phyloP scores from a whole-genome alignment of 2,329 filamentous ascomycete species.

The Aspergillus flavus region DNA sequence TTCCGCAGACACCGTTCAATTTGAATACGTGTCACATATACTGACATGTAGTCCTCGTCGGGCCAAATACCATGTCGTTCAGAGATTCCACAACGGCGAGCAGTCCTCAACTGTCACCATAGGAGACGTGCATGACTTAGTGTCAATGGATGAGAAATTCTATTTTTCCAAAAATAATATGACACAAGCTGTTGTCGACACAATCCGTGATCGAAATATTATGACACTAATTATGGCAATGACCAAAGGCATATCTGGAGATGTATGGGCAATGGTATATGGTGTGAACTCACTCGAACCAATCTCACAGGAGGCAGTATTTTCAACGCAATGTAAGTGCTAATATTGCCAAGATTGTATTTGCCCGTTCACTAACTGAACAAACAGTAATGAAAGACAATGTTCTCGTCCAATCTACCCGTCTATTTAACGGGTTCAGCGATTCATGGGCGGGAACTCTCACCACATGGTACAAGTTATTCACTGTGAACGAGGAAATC shows the following conservation, averaged over 20 bases:
- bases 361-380: background rate
- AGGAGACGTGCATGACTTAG: background rate
- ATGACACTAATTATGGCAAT: background rate
- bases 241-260: background rate
- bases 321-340: background rate
- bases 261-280: too few relatives aligned
- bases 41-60: background rate
- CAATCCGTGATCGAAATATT: background rate
- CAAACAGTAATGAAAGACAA: too few relatives aligned
- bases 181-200: background rate
- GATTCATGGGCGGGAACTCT: background rate
- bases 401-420: background rate
- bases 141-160: background rate
- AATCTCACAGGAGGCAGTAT: background rate
- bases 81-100: background rate
- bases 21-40: background rate
- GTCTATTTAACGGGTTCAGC: background rate
- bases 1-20: background rate
- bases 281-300: too few relatives aligned
- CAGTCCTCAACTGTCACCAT: background rate
- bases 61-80: background rate
- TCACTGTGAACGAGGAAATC: background rate
- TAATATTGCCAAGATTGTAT: accelerated
- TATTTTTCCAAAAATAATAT: background rate
- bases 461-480: accelerated